Base-by-base conservation (phyloP, 176 grass and related monocot species). In the Eleusine coracana region DNA sequence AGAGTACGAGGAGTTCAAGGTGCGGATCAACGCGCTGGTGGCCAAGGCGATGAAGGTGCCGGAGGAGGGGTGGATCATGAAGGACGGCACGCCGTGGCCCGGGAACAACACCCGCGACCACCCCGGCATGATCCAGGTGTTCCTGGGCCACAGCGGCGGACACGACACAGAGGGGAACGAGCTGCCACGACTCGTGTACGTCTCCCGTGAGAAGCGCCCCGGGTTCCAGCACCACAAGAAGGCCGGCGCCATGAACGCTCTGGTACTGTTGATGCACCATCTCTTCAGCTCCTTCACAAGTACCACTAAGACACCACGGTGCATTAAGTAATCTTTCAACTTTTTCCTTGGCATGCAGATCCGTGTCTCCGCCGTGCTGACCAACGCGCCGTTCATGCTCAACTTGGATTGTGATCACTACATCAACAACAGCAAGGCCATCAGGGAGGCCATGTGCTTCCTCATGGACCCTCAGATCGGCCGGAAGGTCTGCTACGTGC, bases 201-300 rank as follows among this genome's bases (percentile, higher is more conserved):
- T 99, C 71, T 99, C 96, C 66, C 93, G 96, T 89, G 96, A 99
- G 85, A 99, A 99, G 88, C 85, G 96, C 2, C 96, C 96, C 0
- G 96, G 96, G 0, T 99, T 99, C 79, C 87, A 96, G 85, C 97
- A 96, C 83, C 93, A 99, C 87, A 99, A 99, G 97, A 99, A 99
- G 85, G 97, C 97, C 29, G 97, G 97, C 28, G 97, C 97, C 83
- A 99, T 99, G 97, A 99, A 96, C 92, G 86, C 95, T 29, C 83
- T 99, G 73, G 96, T 97, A 88, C 46, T 9, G 18, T 1, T 34
- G 5, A 49, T 16, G 23, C 38, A 63, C n/a, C 6, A 17, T 12
- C 45, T 31, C 50, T 52, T 52, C 15, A 50, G 7, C 12, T 42
- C 41, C 9, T 11, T 48, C 45, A 48, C 9, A 48, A 48, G 8